Conservation (phyloP, 1,139 yeast genomes). For the Debaryomyces singareniensis region DNA sequence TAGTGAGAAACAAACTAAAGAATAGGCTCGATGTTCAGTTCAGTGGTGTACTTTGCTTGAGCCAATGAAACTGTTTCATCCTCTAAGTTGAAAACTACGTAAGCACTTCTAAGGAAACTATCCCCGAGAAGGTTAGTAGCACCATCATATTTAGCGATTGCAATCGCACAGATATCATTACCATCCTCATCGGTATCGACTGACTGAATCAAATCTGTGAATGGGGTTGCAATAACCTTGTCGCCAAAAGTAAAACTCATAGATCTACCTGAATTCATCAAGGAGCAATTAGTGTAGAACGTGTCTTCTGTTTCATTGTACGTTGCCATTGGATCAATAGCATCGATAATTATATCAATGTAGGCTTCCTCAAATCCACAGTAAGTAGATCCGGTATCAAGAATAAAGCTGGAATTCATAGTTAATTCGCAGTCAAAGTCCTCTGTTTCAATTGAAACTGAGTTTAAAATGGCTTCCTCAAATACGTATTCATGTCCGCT, state of each 20-base stretch:
- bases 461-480: constrained; percentile 18
- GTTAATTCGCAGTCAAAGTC: constrained; percentile 7
- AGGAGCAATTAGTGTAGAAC: constrained; percentile 19
- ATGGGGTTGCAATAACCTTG: constrained; percentile 18
- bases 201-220: constrained; percentile 14
- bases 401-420: constrained; percentile 17
- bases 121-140: constrained; percentile 21
- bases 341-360: constrained; percentile 1
- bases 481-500: constrained; percentile 12
- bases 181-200: constrained; percentile 8
- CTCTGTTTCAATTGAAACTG: constrained; percentile 6
- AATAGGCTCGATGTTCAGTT: constrained; percentile 17
- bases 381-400: constrained; percentile 39
- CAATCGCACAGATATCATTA: constrained; percentile 27
- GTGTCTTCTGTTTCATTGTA: constrained; percentile 9
- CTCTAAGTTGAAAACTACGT: constrained; percentile 34
- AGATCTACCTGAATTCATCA: constrained; percentile 17
- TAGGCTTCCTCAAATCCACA: constrained; percentile 15
- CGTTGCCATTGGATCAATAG: constrained; percentile 13
- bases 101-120: constrained; percentile 32
- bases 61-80: constrained; percentile 32
- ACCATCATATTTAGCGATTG: constrained; percentile 26
- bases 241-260: constrained; percentile 21
- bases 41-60: constrained; percentile 25
- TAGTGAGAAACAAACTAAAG: too few relatives aligned